These are phyloP conservation scores for Pelargonium fulgidum DNA, from an alignment of 441 rosid species.

Conservation along the genomic window DNA sequence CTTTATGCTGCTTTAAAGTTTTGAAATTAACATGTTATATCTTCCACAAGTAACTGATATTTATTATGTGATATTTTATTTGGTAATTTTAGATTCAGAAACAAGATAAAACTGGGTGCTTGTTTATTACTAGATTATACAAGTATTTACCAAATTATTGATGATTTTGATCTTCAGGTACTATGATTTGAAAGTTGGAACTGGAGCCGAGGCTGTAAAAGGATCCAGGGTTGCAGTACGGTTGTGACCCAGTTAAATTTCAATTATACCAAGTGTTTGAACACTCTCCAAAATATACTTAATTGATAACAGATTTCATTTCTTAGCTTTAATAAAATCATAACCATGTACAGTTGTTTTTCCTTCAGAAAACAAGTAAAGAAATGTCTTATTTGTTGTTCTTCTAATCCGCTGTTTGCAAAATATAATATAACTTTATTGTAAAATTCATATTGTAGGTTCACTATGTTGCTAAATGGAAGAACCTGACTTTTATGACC, in stretches of 20 bases:
- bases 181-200: constrained; percentile 83
- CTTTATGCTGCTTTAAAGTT: background rate
- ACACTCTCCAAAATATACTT: background rate
- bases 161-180: constrained; percentile 42
- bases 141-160: constrained; percentile 19
- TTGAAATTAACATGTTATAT: background rate
- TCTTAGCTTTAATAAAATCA: too few species aligned
- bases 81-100: constrained; percentile 2
- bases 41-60: background rate
- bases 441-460: constrained; percentile 35
- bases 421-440: background rate
- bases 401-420: too few species aligned
- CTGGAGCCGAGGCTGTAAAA: constrained; percentile 65
- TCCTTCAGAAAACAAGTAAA: too few species aligned
- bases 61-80: constrained; percentile 4
- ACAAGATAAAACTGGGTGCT: background rate
- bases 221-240: constrained; percentile 98
- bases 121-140: background rate
- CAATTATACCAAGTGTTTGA: constrained; percentile 11
- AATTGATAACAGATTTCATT: too few species aligned
- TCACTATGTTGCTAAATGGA: constrained; percentile 97
- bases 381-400: too few species aligned
- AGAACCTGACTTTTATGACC: constrained; percentile 86
- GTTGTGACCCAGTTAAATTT: constrained; percentile 56
- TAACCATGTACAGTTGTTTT: too few species aligned